Evolutionary conservation across 2,329 filamentous ascomycete genomes (phyloP), one percentile per base, ranked within the genome.

Genomic region (Teratosphaeria destructans): DNA sequence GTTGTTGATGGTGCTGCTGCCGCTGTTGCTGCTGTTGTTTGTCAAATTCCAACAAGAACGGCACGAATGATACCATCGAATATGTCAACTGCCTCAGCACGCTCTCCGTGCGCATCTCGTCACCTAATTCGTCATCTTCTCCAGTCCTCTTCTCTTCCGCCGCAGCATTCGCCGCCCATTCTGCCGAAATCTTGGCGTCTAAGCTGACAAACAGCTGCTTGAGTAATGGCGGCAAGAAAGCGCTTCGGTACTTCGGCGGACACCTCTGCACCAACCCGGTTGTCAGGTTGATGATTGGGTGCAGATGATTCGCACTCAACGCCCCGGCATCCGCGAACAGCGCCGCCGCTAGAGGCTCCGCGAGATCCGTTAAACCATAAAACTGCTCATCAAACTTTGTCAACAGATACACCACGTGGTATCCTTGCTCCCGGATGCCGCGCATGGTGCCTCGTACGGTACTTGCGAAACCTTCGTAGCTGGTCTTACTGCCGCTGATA

Each of bases 51-150:
- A 99, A 79, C 67, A 97, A 85, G 65, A 90, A 89, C 7, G 90
- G 90, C 63, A 96, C 88, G 81, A 97, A 90, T 67, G 94, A 86
- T 34, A 96, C 90, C 1, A 92, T 90, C 3, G 90, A 90, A 73
- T 95, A 94, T 0, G 93, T 96, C 56, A 97, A 81, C 72, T 96
- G 91, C 23, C 94, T 85, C 54, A 99, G 78, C 34, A 99, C 95
- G 70, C 93, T 97, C 73, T 99, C 94, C 6, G 90, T 87, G 75
- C 96, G 96, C 94, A 99, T 99, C 76, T 99, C 94, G 66, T 96
- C 91, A 1, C 89, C 89, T 57, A 99, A 77, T 58, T 78, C 76
- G 59, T 92, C 54, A 8, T 60, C 90, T 23, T 86, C 86, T 3
- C 86, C 86, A 1, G 86, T 82, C 52, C 82, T 81, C 12, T 85